Base-by-base conservation (phyloP, 2,329 filamentous ascomycete genomes). In the Diplocarpon rosae region DNA sequence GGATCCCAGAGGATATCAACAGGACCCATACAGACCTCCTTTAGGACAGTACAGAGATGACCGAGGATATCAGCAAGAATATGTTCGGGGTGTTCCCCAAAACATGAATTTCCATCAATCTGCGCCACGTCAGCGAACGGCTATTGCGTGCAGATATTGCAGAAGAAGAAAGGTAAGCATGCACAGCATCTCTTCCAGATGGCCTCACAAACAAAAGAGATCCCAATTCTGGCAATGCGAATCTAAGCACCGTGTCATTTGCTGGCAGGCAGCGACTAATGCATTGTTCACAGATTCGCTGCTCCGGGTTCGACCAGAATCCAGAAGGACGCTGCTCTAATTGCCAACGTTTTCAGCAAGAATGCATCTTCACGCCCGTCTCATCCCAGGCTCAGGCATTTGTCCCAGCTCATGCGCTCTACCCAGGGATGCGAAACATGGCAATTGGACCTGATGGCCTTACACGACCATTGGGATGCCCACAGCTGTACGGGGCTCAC, bases 291-390 rank as follows among this genome's bases (percentile, higher is more conserved):
- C 62, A 85, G 81, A 85, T 85, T 62, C 78, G 82, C 48, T 86
- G 81, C 68, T 85, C 81, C 3, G 82, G 81, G 24, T 86, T 85
- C 60, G 81, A 85, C 57, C 75, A 73, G 45, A 83, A 79, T 32
- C 75, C 80, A 32, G 78, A 85, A 62, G 82, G 82, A 48, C 76
- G 80, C 48, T 86, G 81, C 68, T 76, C 72, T 57, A 85, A 85
- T 62, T 86, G 81, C 60, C 70, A 79, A 52, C 71, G 81, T 38
- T 86, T 85, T 65, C 80, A 81, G 52, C 81, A 85, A 63, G 80
- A 84, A 60, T 86, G 82, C 65, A 77, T 86, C 63, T 86, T 86
- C 63, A 85, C 80, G 1, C 81, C 82, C 2, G 81, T 86, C 17
- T 84, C 79, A 3, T 81, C 80, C 10, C 80, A 85, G 64, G 77